These are phyloP conservation scores for Sphaerulina musiva DNA, from an alignment of 2,329 filamentous ascomycete species.

Conservation along the genomic window DNA sequence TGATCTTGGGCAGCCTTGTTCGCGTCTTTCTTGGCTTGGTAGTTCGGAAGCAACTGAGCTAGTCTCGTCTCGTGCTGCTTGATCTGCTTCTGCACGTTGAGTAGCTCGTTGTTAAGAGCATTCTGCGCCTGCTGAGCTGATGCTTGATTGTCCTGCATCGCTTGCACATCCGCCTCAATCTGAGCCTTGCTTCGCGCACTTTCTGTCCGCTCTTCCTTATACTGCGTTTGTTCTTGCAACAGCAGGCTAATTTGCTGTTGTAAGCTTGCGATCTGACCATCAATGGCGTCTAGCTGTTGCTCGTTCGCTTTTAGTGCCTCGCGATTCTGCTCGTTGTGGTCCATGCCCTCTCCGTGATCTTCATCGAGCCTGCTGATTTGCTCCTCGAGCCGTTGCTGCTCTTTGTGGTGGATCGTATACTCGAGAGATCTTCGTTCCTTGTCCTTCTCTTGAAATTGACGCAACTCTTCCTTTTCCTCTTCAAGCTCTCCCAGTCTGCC, in stretches of 20 bases:
- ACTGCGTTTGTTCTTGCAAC: conserved; percentile 74
- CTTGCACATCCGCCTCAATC: conserved; percentile 76
- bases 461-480: conserved; percentile 92
- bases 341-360: conserved; percentile 69
- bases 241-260: conserved; percentile 79
- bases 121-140: conserved; percentile 65
- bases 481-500: conserved; percentile 83
- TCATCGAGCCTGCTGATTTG: conserved; percentile 78
- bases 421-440: conserved; percentile 84
- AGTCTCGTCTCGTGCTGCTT: conserved; percentile 70
- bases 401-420: conserved; percentile 87
- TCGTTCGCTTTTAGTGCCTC: conserved; percentile 60
- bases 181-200: conserved; percentile 74
- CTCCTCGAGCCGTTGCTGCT: conserved; percentile 71
- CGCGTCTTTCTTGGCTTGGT: conserved; percentile 63
- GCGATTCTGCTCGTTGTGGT: conserved; percentile 41
- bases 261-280: conserved; percentile 70
- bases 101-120: conserved; percentile 65
- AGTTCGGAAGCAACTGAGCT: conserved; percentile 66
- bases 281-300: conserved; percentile 74
- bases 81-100: conserved; percentile 67
- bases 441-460: conserved; percentile 91
- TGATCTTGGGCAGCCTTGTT: conserved; percentile 65
- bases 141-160: conserved; percentile 73
- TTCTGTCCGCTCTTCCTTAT: conserved; percentile 84